Evolutionary conservation across 1,284 basidiomycete genomes (phyloP), one percentile per base, ranked within the genome.

Genomic region (Ganoderma lucidum): DNA sequence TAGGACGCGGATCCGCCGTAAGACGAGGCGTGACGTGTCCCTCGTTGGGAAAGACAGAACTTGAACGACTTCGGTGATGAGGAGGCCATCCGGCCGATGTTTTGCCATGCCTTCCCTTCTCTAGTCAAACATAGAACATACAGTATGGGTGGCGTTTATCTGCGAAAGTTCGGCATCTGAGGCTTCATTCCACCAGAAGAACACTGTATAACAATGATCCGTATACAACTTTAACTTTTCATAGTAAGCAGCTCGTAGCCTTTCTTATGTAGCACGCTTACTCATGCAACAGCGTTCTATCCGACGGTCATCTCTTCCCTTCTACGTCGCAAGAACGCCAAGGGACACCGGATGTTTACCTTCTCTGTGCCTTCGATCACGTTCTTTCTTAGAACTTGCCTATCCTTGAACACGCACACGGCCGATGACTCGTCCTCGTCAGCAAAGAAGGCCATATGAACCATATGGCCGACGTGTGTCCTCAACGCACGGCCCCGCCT

Each of bases 241-340:
- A 53, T n/a, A 14, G 23, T 53, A 53, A 53, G 48, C 48, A 53
- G 4, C 48, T 53, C 48, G 48, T 53, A 8, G 14, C 23, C 23
- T 10, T 53, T 53, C 48, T 28, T 53, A 48, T 41, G 45, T 48
- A 14, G 48, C 48, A 53, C 48, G 48, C 48, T 53, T 28, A 53
- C 48, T 30, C 48, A 48, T 53, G 23, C n/a, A 10, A 30, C 23
- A 12, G 23, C 48, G 45, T 48, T 10, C 45, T 48, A n/a, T 48
- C 19, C 19, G n/a, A 10, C n/a, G 28, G 48, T 4, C 48, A 53
- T 28, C 48, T 5, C 48, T 53, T 53, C 48, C 48, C 48, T 53
- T 53, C 48, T 14, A 53, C 23, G 48, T 53, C 48, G 9, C 12
- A 53, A 28, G 14, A 53, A 53, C 48, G 23, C 23, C 23, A 28